phyloP scores from a whole-genome alignment of 768 basidiomycete species.

The Calvatia gigantea region DNA sequence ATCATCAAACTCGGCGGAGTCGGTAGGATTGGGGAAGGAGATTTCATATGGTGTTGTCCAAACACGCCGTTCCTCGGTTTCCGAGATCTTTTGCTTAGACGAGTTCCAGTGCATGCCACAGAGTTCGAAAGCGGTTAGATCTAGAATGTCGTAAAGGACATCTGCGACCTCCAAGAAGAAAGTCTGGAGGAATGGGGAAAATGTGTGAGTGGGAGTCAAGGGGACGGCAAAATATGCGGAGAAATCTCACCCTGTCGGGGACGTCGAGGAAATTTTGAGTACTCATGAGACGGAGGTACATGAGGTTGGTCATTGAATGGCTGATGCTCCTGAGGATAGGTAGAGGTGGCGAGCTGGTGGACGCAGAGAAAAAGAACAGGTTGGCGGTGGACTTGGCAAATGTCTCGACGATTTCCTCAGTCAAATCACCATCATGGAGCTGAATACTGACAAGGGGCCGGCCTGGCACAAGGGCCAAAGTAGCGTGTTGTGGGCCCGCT shows the following conservation, averaged over 20 bases:
- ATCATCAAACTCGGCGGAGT: constrained; percentile 10
- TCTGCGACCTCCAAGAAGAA: constrained; percentile 35
- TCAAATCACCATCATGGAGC: constrained; percentile 57
- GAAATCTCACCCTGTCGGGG: constrained; percentile 46
- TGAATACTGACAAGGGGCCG: constrained; percentile 64
- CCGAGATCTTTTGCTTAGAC: constrained; percentile 30
- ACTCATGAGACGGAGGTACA: constrained; percentile 65
- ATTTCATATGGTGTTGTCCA: constrained; percentile 31
- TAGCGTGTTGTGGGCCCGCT: constrained; percentile 55
- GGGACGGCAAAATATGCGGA: not conserved
- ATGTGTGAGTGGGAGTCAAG: constrained; percentile 13
- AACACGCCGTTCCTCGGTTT: constrained; percentile 37
- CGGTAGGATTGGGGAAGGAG: constrained; percentile 4
- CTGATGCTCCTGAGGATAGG: constrained; percentile 56
- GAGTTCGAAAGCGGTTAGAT: constrained; percentile 66
- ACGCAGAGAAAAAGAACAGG: constrained; percentile 55
- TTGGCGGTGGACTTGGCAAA: constrained; percentile 48
- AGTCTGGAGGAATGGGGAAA: constrained; percentile 20
- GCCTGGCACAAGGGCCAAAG: constrained; percentile 55
- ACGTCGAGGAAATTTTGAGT: constrained; percentile 47
- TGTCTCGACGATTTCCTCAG: constrained; percentile 49
- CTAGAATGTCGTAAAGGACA: constrained; percentile 51
- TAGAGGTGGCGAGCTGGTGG: constrained; percentile 54
- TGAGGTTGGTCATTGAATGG: constrained; percentile 53
- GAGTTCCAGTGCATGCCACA: constrained; percentile 75